Percentiles rank a stretch among this genome's conserved stretches.
Conservation (phyloP, 192 early-diverging fungal species). For the Diversispora epigaea region DNA sequence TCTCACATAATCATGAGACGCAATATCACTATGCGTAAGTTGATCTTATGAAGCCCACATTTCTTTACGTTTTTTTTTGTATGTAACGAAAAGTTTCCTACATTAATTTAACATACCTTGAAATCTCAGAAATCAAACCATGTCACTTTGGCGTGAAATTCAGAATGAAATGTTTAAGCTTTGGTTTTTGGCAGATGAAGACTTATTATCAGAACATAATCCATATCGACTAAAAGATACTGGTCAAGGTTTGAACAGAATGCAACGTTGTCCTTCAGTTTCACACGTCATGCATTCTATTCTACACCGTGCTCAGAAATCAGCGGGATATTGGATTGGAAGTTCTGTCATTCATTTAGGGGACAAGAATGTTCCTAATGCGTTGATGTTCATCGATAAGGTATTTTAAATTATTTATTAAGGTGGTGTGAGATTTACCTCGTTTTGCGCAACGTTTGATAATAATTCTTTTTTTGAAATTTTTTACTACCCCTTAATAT, state of each 20-base stretch:
- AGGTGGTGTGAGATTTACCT: no score
- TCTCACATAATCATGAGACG: conserved; percentile 88
- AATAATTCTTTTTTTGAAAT: not conserved
- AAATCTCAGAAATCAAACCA: conserved; percentile 68
- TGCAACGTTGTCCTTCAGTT: conserved; percentile 85
- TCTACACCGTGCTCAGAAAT: conserved; percentile 80
- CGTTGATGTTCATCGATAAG: conserved; percentile 97
- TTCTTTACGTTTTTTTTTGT: not conserved
- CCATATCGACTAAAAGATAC: conserved; percentile 91
- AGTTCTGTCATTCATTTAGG: conserved; percentile 96
- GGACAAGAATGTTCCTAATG: conserved; percentile 98
- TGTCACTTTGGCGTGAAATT: conserved; percentile 95
- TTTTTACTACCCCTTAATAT: conserved; percentile 37
- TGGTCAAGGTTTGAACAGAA: conserved; percentile 94
- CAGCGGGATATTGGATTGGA: conserved; percentile 88
- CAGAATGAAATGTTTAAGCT: conserved; percentile 97
- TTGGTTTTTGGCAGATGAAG: conserved; percentile 87
- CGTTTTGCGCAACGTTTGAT: not conserved
- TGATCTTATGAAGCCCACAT: not conserved
- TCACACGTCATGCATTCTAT: conserved; percentile 87
- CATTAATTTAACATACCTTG: not conserved
- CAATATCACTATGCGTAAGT: conserved; percentile 85
- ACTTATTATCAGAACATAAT: conserved; percentile 71
- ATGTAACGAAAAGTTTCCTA: not conserved
- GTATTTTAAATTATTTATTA: conserved; percentile 20